Evolutionary conservation across 2,329 filamentous ascomycete species (phyloP), one percentile per base, ranked within the genome.

Genomic region (Apiospora koreana): DNA sequence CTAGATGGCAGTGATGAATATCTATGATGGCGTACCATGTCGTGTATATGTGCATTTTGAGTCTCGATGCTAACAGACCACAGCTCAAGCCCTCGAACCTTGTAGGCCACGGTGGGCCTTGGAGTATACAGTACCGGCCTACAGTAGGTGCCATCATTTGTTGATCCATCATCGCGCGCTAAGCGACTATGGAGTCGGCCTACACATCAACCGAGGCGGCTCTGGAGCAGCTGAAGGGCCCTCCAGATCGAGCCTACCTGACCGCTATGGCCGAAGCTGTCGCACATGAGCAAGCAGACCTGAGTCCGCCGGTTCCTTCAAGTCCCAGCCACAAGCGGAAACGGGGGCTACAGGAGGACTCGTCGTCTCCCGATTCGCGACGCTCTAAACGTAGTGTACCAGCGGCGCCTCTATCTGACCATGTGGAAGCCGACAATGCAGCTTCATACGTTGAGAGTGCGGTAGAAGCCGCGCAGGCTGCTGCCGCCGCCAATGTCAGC

Each of bases 371-470:
- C 9, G 85, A 84, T 68, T 79, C 83, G 5, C 82, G 85, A 54
- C 84, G 87, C 25, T 80, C 81, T 50, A 90, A 88, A 78, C 86
- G 86, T 42, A 80, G 81, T 69, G 82, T 81, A 12, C 83, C 86
- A 12, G 77, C 83, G 8, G 82, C 84, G 5, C 76, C 83, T 28
- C 86, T 87, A 81, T 79, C 83, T 1, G 69, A 69, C 42, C 80
- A 82, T 18, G 73, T 79, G 23, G 82, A 83, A 42, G 76, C 80
- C 16, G 85, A 85, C 50, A 46, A 62, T 45, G 80, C 85, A 28
- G 82, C 85, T 2, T 83, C 86, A 18, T 89, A 88, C 74, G 86
- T 89, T 42, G 86, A 89, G 73, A 86, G 81, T 73, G 83, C 86
- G 58, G 85, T 88, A 38, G 86, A 87, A 71, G 79, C 81, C 12